phyloP scores from a whole-genome alignment of 495 filamentous ascomycete species.

The Aspergillus carlsbadensis region DNA sequence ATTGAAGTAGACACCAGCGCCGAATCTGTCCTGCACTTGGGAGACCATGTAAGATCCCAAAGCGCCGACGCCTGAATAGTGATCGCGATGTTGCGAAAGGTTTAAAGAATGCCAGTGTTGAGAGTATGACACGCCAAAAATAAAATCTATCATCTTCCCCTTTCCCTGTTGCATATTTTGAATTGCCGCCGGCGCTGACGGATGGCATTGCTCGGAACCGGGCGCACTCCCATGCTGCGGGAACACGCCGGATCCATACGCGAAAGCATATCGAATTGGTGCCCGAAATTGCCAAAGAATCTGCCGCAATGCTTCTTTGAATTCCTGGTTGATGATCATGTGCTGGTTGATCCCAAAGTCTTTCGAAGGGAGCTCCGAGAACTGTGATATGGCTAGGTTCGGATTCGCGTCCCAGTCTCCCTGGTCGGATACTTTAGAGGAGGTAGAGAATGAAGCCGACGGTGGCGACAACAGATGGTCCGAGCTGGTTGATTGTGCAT shows the following conservation, averaged over 20 bases:
- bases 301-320: conserved; percentile 84
- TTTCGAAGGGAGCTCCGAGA: conserved; percentile 81
- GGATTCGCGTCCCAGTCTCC: conserved; percentile 79
- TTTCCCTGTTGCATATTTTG: conserved; percentile 77
- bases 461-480: conserved; percentile 18
- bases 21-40: conserved; percentile 79
- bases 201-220: conserved; percentile 58
- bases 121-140: conserved; percentile 91
- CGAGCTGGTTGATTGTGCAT: conserved; percentile 4
- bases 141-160: conserved; percentile 97
- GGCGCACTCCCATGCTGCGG: conserved; percentile 62
- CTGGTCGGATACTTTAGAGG: conserved; percentile 30
- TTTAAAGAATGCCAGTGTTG: conserved; percentile 98
- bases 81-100: conserved; percentile 79
- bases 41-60: conserved; percentile 82
- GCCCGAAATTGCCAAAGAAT: conserved; percentile 92
- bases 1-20: conserved; percentile 96
- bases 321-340: conserved; percentile 89
- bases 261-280: conserved; percentile 92
- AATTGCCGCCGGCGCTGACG: conserved; percentile 73
- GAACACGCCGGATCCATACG: conserved; percentile 96
- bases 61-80: conserved; percentile 85
- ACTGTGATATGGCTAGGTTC: conserved; percentile 69
- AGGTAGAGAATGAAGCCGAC: conserved; percentile 40
- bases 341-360: conserved; percentile 96